Base-by-base conservation (phyloP, 1,284 basidiomycete species). In the Cryptococcus sp. region DNA sequence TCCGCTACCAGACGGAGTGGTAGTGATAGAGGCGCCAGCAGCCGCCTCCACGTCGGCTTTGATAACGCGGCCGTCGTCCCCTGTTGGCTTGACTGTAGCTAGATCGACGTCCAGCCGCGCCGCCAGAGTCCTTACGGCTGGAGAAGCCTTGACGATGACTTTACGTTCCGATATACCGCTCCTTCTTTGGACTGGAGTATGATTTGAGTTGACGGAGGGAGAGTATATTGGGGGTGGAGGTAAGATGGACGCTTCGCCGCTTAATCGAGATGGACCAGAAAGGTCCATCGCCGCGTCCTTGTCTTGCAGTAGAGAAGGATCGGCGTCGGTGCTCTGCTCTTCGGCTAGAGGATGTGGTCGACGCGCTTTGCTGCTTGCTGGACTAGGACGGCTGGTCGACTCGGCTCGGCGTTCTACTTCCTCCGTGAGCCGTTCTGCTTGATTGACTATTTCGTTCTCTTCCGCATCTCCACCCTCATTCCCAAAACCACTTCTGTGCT, bases 31-130 rank as follows among this genome's bases (percentile, higher is more conserved):
- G 31, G 42, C 8, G 7, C 20, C 51, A 0, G 57, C 45, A 13
- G 55, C 71, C 83, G 87, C 67, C 68, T 88, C 45, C 81, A 85
- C 3, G 80, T 91, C 45, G 77, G 89, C 53, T 76, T 86, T 39
- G 86, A 88, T 70, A 84, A 91, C 65, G 74, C 84, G 2, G 84
- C 89, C 16, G 82, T 81, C 10, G 73, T 78, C 50, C 64, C 78
- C 27, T 82, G 87, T 13, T 84, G 87, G 1, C 74, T 88, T 53
- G 85, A 91, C 70, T 81, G 83, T 47, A n/a, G 50, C 45, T 41
- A 77, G 60, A 39, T 71, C 67, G 7, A 77, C 53, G 27, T 66
- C 70, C 11, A 76, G 56, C 41, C 62, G 66, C 22, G 59, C 60
- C 3, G 75, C 75, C 16, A 75, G 61, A 5, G 71, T 70, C 2